Evolutionary conservation across 2,329 filamentous ascomycete species (phyloP).

Genomic region (Stemphylium lycopersici): DNA sequence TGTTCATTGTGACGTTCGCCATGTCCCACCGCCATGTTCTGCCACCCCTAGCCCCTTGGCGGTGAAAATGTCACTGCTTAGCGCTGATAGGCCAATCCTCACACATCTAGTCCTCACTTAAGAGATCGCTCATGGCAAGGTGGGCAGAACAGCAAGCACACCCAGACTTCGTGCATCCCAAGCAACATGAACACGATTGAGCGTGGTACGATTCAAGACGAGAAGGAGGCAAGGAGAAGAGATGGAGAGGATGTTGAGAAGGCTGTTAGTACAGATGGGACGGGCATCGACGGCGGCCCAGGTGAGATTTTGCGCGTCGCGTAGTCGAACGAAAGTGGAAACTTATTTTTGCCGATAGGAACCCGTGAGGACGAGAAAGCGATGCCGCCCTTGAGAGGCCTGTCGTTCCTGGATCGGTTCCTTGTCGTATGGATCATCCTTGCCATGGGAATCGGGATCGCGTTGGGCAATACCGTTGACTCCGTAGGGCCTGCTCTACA

Average conservation of each 20-base stretch:
- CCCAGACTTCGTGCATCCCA: too few species aligned
- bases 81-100: not conserved
- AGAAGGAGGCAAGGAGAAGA: slow-evolving; percentile 1
- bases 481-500: slow-evolving; percentile 67
- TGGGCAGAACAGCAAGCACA: not conserved
- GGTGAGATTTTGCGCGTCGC: not conserved
- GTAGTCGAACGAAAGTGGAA: not conserved
- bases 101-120: not conserved
- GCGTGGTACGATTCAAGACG: slow-evolving; percentile 12
- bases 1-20: not conserved
- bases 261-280: not conserved
- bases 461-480: slow-evolving; percentile 77
- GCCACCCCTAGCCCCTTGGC: slow-evolving; percentile 2
- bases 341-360: slow-evolving; percentile 4
- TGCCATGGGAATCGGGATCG: slow-evolving; percentile 76
- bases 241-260: slow-evolving; percentile 9
- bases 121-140: not conserved
- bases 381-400: slow-evolving; percentile 45
- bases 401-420: slow-evolving; percentile 54
- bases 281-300: not conserved
- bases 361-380: not conserved
- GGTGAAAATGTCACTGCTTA: not conserved
- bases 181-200: slow-evolving; percentile 25
- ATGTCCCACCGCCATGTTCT: not conserved
- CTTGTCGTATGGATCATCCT: slow-evolving; percentile 71